Base-by-base conservation (phyloP, 805 yeast genomes). In the Yarrowia divulgata region DNA sequence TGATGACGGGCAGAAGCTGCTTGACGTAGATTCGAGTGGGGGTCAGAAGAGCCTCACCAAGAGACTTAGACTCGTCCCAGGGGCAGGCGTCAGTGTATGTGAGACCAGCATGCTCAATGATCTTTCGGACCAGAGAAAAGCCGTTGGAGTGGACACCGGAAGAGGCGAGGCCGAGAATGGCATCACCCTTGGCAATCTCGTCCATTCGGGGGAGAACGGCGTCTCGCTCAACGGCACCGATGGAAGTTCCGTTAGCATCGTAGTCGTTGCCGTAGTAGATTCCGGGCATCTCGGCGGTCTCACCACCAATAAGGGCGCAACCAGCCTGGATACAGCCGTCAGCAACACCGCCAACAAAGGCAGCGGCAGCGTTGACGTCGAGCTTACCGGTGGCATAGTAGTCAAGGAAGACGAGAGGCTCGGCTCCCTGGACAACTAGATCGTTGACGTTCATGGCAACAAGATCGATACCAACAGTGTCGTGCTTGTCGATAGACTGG, bases 371-470 rank as follows among this genome's bases (percentile, higher is more conserved):
- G 70, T 85, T 81, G 72, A 93, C 87, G 74, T 93, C 97, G 71
- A 95, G 85, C 76, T 91, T 89, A 66, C 97, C 97, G 70, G 97
- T 90, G 18, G 99, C 99, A 80, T 90, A 95, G 82, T 95, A 95
- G 81, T 95, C 99, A 73, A 95, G 84, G 83, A 95, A 95, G 77
- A 95, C 85, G 74, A 95, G 84, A 64, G 99, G 98, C 80, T 95
- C 99, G 42, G 99, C 99, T 77, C 99, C 99, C 83, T 96, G 99
- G 23, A 95, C 99, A 69, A 95, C 92, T 75, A 95, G 85, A 80
- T 95, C 99, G 77, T 95, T 95, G 50, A 95, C 99, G 77, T 93
- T 96, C 99, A 95, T 95, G 71, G 98, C 99, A 66, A 95, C 99
- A 72, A 95, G 85, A 80, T 95, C 99, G 74, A 95, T 92, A 77